phyloP scores from a whole-genome alignment of 2,329 filamentous ascomycete genomes.

The Metarhizium rileyi region DNA sequence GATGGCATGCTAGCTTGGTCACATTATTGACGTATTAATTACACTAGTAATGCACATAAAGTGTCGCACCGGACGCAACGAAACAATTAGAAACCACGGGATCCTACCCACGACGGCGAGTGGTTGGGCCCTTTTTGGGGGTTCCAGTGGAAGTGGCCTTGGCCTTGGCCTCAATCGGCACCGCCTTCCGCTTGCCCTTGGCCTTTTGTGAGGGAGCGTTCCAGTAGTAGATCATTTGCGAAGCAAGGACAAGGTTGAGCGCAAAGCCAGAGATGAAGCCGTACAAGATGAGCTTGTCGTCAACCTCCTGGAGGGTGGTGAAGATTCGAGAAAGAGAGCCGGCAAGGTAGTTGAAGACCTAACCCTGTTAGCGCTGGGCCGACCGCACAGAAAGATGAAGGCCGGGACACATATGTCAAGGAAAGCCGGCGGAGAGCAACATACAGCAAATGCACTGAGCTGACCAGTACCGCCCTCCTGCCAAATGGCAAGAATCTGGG shows the following conservation, averaged over 20 bases:
- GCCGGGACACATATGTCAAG: no score
- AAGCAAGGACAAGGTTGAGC: conserved; percentile 79
- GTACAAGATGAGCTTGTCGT: conserved; percentile 93
- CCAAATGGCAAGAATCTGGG: conserved; percentile 84
- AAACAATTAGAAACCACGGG: background rate
- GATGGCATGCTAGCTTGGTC: background rate
- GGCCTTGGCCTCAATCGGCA: conserved; percentile 17
- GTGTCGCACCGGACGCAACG: background rate
- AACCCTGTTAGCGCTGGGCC: background rate
- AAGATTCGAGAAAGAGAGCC: conserved; percentile 93
- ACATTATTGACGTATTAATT: background rate
- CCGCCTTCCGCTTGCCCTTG: conserved; percentile 30
- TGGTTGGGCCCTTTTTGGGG: conserved; percentile 33
- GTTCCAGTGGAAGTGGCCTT: conserved; percentile 20
- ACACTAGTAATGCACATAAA: background rate
- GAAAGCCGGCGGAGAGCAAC: background rate
- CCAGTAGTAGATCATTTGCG: conserved; percentile 97
- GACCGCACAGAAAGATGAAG: background rate
- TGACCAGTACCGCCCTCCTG: conserved; percentile 83
- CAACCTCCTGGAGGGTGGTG: conserved; percentile 93
- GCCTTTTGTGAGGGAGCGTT: conserved; percentile 50
- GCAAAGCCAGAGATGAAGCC: conserved; percentile 84
- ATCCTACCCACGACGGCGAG: conserved; percentile 31
- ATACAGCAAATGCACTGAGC: conserved; percentile 88
- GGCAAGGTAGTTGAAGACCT: conserved; percentile 97